These are phyloP conservation scores for Lipomyces starkeyi DNA, from an alignment of 805 yeast species.

Conservation along the genomic window DNA sequence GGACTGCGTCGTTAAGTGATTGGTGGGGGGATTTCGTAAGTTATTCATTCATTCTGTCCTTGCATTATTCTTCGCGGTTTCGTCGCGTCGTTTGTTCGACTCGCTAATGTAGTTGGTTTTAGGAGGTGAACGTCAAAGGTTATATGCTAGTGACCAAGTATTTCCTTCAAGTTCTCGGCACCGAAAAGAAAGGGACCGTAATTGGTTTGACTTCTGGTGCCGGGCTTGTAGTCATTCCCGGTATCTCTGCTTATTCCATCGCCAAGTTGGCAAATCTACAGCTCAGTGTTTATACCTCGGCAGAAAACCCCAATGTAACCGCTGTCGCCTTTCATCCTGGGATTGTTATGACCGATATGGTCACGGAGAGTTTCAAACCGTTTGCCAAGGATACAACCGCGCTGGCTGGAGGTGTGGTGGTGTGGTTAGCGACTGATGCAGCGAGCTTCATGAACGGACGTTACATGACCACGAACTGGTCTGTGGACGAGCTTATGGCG, in stretches of 20 bases:
- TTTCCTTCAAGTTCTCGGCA: constrained; percentile 6
- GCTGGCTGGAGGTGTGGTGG: constrained; percentile 3
- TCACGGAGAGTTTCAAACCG: neutral
- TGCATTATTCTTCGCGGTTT: neutral
- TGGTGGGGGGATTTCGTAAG: constrained; percentile 6
- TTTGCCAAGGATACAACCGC: constrained; percentile 1
- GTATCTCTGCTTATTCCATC: neutral
- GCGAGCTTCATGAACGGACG: constrained; percentile 10
- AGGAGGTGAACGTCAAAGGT: constrained; percentile 6
- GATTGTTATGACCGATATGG: neutral
- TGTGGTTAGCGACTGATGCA: constrained; percentile 6
- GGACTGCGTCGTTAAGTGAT: neutral
- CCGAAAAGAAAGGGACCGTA: neutral
- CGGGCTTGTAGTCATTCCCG: constrained; percentile 3
- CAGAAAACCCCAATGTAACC: constrained; percentile 5
- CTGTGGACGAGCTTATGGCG: constrained; percentile 5
- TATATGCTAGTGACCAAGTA: constrained; percentile 4
- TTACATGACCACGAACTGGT: constrained; percentile 1
- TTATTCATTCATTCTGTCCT: neutral
- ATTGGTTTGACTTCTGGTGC: neutral
- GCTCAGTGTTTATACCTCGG: neutral
- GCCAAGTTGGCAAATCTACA: neutral
- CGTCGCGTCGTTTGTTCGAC: neutral
- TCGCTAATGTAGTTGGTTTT: neutral
- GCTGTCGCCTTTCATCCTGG: constrained; percentile 8